phyloP scores from a whole-genome alignment of 2,329 filamentous ascomycete genomes.

The Talaromyces sp. region DNA sequence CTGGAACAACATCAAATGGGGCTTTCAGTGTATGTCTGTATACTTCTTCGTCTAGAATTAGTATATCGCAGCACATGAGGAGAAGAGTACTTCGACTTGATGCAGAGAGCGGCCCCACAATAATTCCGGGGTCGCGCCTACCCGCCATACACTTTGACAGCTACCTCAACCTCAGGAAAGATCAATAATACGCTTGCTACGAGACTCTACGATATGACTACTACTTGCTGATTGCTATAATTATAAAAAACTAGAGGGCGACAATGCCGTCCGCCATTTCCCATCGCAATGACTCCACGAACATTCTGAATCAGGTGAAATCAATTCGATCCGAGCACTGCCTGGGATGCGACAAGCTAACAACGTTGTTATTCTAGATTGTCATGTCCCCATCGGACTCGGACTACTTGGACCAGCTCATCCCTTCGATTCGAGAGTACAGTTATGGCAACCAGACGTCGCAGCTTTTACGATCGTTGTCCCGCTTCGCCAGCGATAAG shows the following conservation, averaged over 20 bases:
- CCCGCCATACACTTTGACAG: background rate
- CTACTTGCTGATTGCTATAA: background rate
- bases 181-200: background rate
- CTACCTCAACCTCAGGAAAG: background rate
- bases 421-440: slow-evolving; percentile 89
- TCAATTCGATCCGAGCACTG: background rate
- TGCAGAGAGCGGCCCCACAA: slow-evolving; percentile 5
- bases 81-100: background rate
- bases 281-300: slow-evolving; percentile 35
- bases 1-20: background rate
- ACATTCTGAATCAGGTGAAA: slow-evolving; percentile 40
- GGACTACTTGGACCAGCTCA: slow-evolving; percentile 93
- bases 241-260: background rate
- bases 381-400: slow-evolving; percentile 86
- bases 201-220: background rate
- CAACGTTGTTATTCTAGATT: slow-evolving; percentile 57
- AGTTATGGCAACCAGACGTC: slow-evolving; percentile 68
- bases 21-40: background rate
- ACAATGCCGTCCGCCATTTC: slow-evolving; percentile 35
- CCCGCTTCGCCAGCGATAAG: slow-evolving; percentile 77
- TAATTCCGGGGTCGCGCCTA: slow-evolving; percentile 8
- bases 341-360: slow-evolving; percentile 15
- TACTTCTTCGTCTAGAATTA: background rate
- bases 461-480: slow-evolving; percentile 72
- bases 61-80: no score